Evolutionary conservation across 495 filamentous ascomycete genomes (phyloP), one percentile per base, ranked within the genome.

Genomic region (Penicillium odoratum): DNA sequence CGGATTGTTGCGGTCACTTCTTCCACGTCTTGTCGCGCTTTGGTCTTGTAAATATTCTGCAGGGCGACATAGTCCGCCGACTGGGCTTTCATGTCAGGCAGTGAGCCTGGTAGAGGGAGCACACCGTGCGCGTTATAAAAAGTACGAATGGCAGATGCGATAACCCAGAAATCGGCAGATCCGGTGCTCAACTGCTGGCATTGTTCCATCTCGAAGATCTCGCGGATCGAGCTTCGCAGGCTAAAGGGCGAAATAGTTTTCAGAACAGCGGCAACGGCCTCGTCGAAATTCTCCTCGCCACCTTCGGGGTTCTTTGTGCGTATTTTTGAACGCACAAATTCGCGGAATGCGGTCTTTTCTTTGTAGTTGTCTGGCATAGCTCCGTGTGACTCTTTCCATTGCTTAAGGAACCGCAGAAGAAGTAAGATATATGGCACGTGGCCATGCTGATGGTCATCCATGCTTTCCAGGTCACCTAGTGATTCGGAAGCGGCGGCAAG

Each of bases 21-120:
- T 50, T 86, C 82, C 42, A 87, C 74, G 63, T 99, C 95, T 57
- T 82, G 75, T 29, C 88, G 86, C 31, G 95, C 91, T 68, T 97
- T 97, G 26, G 79, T 67, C 73, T 96, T 97, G 84, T 98, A 98
- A 64, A 97, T 85, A 62, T 89, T 96, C 74, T 98, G 94, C 28
- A 99, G 80, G 58, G 86, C 80, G 58, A 98, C 85, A 75, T 99
- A 99, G 60, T 96, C 91, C 48, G 83, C 86, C 18, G 92, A 96
- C 70, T 93, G 84, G 31, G 94, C 91, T 75, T 99, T 99, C 94
- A 99, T 99, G 73, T 99, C 94, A 6, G 94, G 95, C 13, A 98
- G 78, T 18, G 87, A 86, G 46, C 94, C 95, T 3, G 92, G 89
- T 0, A 99, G 76, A 18, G 94, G 94, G 6, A 98, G 82, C 40